Evolutionary conservation across 345 rosid genomes (phyloP), one percentile per base, ranked within the genome.

Genomic region (Melaleuca quinquenervia): DNA sequence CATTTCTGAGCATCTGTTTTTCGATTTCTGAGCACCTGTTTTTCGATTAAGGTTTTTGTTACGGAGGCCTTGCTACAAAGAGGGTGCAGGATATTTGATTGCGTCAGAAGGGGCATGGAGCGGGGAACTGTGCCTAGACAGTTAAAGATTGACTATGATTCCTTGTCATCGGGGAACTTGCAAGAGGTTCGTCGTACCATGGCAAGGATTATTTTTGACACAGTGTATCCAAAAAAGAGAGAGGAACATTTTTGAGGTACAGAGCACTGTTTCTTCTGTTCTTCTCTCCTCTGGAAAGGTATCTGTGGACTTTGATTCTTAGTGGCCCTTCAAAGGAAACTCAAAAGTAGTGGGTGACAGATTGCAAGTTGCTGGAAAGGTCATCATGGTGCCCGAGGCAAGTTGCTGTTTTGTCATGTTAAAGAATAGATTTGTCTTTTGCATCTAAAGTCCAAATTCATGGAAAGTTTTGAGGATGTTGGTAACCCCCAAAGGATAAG

Each of bases 181-280:
- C 83, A 82, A 26, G 98, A 98, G 86, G 86, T 86, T 27, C 91
- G 96, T 55, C 95, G 93, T 91, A 89, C 87, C 8, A 95, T 98
- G 91, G 98, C 98, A 10, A 94, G 98, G 92, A 90, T 94, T 76
- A 95, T 95, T 58, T 96, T 98, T 44, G 97, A 98, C 87, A 95
- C 98, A 8, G 87, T 96, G 22, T 97, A 91, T 87, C 99, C 98
- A 88, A 86, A 82, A 26, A 36, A 26, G 84, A 45, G 53, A 26
- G 1, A 7, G 36, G 20, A 54, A 83, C 24, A 0, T 55, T 83
- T 24, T 36, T 70, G 80, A 70, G 80, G 48, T 70, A 36, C 80
- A 36, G 20, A 36, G 48, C 48, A 32, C 80, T 55, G 60, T 55
- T 55, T 36, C 48, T 41, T 18, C 48, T 36, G 48, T 36, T 8